Conservation (phyloP, 2,329 filamentous ascomycete genomes). For the Fusarium beomiforme region DNA sequence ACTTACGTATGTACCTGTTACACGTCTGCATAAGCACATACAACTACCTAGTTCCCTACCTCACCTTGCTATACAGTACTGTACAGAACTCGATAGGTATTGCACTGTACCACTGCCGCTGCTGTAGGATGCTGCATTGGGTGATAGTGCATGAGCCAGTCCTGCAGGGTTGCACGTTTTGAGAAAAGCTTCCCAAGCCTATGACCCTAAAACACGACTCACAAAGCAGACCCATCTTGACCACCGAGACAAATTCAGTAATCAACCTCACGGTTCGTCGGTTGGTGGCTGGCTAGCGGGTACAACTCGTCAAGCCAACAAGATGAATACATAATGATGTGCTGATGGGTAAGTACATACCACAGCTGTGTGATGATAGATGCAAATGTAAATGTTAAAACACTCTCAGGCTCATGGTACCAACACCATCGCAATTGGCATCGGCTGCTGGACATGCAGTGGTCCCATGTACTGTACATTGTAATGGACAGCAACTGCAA, state of each 20-base stretch:
- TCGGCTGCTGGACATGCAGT: constrained; percentile 4
- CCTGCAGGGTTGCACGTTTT: constrained; percentile 40
- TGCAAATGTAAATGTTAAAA: constrained; percentile 17
- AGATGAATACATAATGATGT: constrained; percentile 1
- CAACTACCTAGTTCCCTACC: background rate
- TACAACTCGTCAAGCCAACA: constrained; percentile 22
- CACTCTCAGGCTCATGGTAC: constrained; percentile 7
- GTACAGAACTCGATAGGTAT: background rate
- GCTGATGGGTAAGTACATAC: too few relatives aligned
- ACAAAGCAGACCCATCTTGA: constrained; percentile 23
- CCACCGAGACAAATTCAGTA: constrained; percentile 25
- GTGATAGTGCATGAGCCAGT: constrained; percentile 33
- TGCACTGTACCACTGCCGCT: constrained; percentile 1
- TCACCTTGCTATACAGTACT: background rate
- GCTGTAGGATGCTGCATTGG: constrained; percentile 36
- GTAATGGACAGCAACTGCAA: constrained; percentile 4
- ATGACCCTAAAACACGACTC: constrained; percentile 19
- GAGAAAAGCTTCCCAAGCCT: constrained; percentile 35
- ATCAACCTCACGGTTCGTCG: constrained; percentile 3
- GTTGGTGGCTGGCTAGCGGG: constrained; percentile 13
- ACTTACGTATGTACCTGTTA: background rate
- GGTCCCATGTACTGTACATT: background rate
- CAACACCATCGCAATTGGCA: background rate
- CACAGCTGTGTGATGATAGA: background rate
- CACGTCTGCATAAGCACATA: background rate